phyloP scores from a whole-genome alignment of 768 basidiomycete species.

The Leccinum ochraceum region DNA sequence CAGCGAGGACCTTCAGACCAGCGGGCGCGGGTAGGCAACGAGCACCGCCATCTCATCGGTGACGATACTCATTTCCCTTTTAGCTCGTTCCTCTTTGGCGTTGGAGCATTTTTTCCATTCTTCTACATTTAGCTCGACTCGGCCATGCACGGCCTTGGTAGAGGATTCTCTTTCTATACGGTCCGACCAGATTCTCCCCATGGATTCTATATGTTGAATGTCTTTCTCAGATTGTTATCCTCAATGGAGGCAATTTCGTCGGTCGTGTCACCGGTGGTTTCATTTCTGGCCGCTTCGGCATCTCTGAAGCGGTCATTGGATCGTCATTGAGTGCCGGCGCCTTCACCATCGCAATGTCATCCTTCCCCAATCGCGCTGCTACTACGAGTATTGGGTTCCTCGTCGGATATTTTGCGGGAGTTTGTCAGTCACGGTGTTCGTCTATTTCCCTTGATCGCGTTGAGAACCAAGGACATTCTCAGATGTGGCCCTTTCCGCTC shows the following conservation, averaged over 20 bases:
- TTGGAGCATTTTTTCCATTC: conserved; percentile 28
- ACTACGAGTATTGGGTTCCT: conserved; percentile 41
- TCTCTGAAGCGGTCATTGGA: conserved; percentile 44
- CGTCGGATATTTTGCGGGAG: conserved; percentile 52
- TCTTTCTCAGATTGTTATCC: conserved; percentile 35
- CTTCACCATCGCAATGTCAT: conserved; percentile 46
- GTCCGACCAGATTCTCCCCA: conserved; percentile 32
- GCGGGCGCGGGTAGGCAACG: conserved; percentile 17
- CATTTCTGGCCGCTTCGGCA: conserved; percentile 41
- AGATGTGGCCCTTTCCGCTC: conserved; percentile 44
- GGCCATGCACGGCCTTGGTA: conserved; percentile 45
- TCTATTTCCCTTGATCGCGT: background rate
- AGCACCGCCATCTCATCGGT: background rate
- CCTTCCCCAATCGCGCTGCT: conserved; percentile 37
- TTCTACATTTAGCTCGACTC: conserved; percentile 62
- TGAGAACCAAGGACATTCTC: background rate
- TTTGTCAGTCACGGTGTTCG: conserved; percentile 30
- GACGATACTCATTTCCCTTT: background rate
- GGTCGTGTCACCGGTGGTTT: conserved; percentile 40
- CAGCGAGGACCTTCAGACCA: no score
- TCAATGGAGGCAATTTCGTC: conserved; percentile 37
- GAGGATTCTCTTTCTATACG: conserved; percentile 54
- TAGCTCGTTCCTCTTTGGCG: conserved; percentile 22
- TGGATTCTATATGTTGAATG: background rate
- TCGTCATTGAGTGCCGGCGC: conserved; percentile 35